These are phyloP conservation scores for Picea glauca DNA, from an alignment of 75 land plant genomes.

Conservation along the genomic window DNA sequence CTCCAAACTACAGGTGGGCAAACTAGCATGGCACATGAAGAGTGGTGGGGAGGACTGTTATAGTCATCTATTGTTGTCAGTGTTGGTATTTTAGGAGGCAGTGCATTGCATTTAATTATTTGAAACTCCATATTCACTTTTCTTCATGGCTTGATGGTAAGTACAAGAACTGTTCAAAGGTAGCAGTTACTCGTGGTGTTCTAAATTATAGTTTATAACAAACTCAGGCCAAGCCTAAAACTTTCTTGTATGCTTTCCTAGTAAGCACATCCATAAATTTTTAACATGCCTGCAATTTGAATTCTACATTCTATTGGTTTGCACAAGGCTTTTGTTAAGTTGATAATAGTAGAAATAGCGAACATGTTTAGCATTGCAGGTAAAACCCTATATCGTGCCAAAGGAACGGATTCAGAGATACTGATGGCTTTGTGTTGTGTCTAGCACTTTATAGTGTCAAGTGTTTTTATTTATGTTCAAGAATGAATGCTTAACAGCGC, in stretches of 20 bases:
- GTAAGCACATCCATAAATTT: background rate
- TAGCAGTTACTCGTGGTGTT: background rate
- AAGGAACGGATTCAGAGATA: background rate
- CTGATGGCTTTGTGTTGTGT: background rate
- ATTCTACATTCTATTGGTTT: background rate
- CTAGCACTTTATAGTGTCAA: background rate
- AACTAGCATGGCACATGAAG: background rate
- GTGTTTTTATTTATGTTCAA: background rate
- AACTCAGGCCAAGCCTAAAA: constrained; percentile 1
- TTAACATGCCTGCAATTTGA: background rate
- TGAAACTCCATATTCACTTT: background rate
- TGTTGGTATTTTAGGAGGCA: too few relatives aligned
- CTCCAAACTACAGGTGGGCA: background rate
- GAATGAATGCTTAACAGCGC: background rate
- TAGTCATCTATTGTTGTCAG: background rate
- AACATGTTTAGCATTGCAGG: background rate
- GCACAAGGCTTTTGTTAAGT: background rate
- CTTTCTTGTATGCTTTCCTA: background rate
- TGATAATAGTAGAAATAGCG: background rate
- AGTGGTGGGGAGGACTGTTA: background rate
- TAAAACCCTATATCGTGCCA: background rate
- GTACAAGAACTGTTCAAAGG: background rate
- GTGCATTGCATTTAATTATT: background rate
- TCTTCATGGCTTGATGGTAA: background rate
- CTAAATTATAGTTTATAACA: background rate